Evolutionary conservation across 1,284 basidiomycete species (phyloP), one percentile per base, ranked within the genome.

Genomic region (Trichosporon coremiiforme): DNA sequence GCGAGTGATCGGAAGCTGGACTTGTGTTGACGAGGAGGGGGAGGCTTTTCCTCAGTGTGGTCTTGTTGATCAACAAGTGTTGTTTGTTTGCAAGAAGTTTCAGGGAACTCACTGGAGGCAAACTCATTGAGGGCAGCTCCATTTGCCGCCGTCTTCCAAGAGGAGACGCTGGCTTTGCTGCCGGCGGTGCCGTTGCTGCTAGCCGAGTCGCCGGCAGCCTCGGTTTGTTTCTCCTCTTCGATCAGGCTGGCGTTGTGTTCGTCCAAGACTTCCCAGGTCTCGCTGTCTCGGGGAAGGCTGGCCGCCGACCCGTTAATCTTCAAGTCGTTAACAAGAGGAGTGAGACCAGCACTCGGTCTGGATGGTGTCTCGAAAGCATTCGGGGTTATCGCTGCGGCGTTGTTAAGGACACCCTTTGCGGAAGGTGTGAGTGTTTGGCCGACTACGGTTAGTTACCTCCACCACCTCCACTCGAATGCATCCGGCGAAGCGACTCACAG

Each of bases 81-180:
- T 60, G 17, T 20, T 8, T 53, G 62, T 35, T 45, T 50, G 47
- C 1, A 13, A 50, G 41, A 38, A 7, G 10, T 13, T 9, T 31
- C 17, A 33, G 17, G 17, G 17, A 13, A 62, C 57, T 33, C 15
- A 62, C 57, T 68, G 22, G 70, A 62, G 35, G 50, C 55, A 63
- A 79, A 79, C 12, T 79, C 78, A 20, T 70, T 73, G n/a, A 82
- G 67, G 3, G 69, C 31, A 53, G 76, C 74, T 15, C 81, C 81
- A 67, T 83, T 83, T 4, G 67, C 74, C 0, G 81, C 78, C 22
- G 74, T 77, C 71, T 83, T 83, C 81, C 81, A 83, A 4, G 75
- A 76, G 45, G 57, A 31, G 31, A 62, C 65, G 17, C 57, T 62
- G n/a, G 57, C 57, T 20, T 62, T 62, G 17, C 57, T 62, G 31